Evolutionary conservation across 768 basidiomycete species (phyloP), one percentile per base, ranked within the genome.

Genomic region (Boletus insuetus): DNA sequence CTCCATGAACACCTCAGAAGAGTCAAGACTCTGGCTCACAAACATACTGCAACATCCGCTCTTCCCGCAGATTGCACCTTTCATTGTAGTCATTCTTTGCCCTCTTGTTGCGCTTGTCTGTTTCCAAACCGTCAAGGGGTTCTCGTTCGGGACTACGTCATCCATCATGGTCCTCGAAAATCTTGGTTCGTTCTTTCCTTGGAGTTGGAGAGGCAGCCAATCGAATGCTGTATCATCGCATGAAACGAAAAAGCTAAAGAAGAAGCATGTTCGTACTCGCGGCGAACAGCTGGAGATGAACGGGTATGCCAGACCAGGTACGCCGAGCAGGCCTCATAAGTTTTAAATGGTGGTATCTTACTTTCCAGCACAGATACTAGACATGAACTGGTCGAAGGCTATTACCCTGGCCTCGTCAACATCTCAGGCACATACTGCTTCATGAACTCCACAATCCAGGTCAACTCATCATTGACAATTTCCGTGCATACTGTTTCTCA

Each of bases 391-490:
- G 44, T 41, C 32, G 66, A 79, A 16, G 77, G 79, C 20, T 80
- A 85, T 63, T 97, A 91, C 70, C 89, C 94, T 2, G 95, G 95
- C 0, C 86, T 98, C 47, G 89, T 97, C 66, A 98, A 98, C 65
- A 87, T 95, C 37, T 95, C 94, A 10, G 95, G 95, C 12, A 96
- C 94, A 49, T 91, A 96, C 60, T 98, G 96, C 68, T 98, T 97
- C 77, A 91, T 98, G 86, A 96, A 98, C 69, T 94, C 96, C 13
- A 94, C 94, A 3, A 76, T 98, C 11, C 96, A 98, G 82, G 91
- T 82, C 64, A 67, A 68, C 65, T 60, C 48, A 31, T 16, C 16
- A 29, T 46, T 49, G 46, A 46, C 12, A 0, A 19, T 48, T 0
- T 29, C 37, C 29, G 26, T 42, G 17, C 54, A 50, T 48, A 31